Evolutionary conservation across 2,329 filamentous ascomycete species (phyloP), one percentile per base, ranked within the genome.

Genomic region (Rhexocercosporidium sp.): DNA sequence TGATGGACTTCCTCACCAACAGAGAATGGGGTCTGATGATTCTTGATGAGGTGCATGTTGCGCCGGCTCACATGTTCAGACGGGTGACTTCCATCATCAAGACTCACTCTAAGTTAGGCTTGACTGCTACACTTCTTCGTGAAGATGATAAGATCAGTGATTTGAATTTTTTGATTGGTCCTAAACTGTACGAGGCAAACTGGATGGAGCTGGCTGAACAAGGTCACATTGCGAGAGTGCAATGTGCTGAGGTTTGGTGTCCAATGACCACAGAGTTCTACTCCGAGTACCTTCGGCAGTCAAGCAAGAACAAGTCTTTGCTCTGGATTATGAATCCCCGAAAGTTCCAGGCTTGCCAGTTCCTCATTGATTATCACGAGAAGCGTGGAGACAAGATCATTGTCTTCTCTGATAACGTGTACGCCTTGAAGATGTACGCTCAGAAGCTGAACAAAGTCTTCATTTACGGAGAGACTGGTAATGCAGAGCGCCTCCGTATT

Each of bases 251-350:
- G 79, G 96, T 99, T 7, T 99, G 96, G 96, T 99, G 96, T 77
- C 94, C 95, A 2, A 99, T 99, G 96, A 97, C 96, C 0, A 96
- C 94, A 0, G 96, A 99, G 74, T 99, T 99, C 78, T 98, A 97
- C 79, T 91, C 93, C 20, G 93, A 98, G 78, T 99, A 98, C 80
- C 86, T 98, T 67, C 84, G 87, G 64, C 87, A 88, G 69, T 89
- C 88, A 14, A 88, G 88, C 18, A 84, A 89, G 69, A 91, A 91
- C 77, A 84, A 87, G 39, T 85, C 86, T 9, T 79, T 93, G 7
- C 86, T 98, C 1, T 97, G 96, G 75, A 96, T 96, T 72, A 98
- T 99, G 94, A 99, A 99, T 75, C 96, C 96, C 0, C 87, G 91
- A 72, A 99, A 99, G 79, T 97, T 97, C 78, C 96, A 98, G 79